Conservation (phyloP, 2,329 filamentous ascomycete genomes). For the Thielaviopsis musarum region DNA sequence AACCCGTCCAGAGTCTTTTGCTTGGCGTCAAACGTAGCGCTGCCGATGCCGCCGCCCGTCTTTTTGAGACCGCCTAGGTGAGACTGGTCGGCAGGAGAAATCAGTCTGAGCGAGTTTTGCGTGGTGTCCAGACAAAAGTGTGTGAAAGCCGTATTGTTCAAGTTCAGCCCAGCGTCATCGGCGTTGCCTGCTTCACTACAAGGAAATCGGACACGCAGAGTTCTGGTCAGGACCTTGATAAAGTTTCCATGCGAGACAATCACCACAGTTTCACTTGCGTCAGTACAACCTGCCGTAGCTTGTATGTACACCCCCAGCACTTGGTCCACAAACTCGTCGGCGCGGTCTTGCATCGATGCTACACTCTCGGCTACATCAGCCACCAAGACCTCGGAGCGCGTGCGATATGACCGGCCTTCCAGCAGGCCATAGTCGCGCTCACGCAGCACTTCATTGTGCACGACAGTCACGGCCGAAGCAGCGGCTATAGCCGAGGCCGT, state of each 20-base stretch:
- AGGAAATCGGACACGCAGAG: slow-evolving; percentile 39
- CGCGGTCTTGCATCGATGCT: slow-evolving; percentile 47
- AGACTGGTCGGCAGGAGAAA: slow-evolving; percentile 48
- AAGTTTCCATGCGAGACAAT: slow-evolving; percentile 76
- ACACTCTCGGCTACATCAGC: slow-evolving; percentile 47
- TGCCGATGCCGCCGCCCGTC: slow-evolving; percentile 69
- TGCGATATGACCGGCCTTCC: slow-evolving; percentile 45
- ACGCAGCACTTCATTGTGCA: slow-evolving; percentile 29
- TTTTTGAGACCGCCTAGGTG: slow-evolving; percentile 63
- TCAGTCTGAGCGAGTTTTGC: slow-evolving; percentile 26
- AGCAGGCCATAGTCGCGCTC: slow-evolving; percentile 61
- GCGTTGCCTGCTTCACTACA: background rate
- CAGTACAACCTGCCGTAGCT: background rate
- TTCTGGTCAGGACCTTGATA: slow-evolving; percentile 49
- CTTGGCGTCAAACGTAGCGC: slow-evolving; percentile 53
- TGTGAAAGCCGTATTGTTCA: slow-evolving; percentile 37
- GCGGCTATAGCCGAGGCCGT: slow-evolving; percentile 52
- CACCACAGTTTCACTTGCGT: slow-evolving; percentile 27
- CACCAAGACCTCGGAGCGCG: slow-evolving; percentile 15
- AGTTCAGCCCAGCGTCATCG: slow-evolving; percentile 16
- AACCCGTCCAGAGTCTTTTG: slow-evolving; percentile 66
- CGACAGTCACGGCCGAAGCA: slow-evolving; percentile 16
- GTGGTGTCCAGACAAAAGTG: slow-evolving; percentile 16
- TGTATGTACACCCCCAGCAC: slow-evolving; percentile 21
- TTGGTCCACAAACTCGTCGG: slow-evolving; percentile 49